A percentile compares a stretch with the other conserved stretches of the same genome.
These are phyloP conservation scores for Nakataea oryzae DNA, from an alignment of 2,329 filamentous ascomycete species.

Conservation along the genomic window DNA sequence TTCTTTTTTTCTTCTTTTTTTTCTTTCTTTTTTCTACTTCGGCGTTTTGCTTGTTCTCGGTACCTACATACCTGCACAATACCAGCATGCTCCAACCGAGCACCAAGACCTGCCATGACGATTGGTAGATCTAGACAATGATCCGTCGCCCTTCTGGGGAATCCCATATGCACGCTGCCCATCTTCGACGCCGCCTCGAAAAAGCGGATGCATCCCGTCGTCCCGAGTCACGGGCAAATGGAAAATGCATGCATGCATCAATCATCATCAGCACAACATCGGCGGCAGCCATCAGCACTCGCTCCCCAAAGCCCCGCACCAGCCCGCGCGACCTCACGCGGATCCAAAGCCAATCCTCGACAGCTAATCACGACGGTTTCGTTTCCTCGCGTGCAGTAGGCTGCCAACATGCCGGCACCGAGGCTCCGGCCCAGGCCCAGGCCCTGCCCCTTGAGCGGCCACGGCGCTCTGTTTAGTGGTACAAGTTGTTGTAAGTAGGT, in stretches of 20 bases:
- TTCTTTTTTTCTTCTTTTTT: not conserved
- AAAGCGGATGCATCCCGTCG: not conserved
- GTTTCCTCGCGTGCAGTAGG: not conserved
- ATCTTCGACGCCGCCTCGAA: no score
- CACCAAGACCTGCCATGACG: not conserved
- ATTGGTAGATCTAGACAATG: no score
- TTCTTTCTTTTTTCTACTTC: not conserved
- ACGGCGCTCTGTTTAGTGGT: no score
- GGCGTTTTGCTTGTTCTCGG: no score
- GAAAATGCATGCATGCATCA: not conserved
- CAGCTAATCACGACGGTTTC: not conserved
- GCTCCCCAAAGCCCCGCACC: no score
- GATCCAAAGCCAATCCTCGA: not conserved
- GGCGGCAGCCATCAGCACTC: not conserved
- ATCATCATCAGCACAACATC: not conserved
- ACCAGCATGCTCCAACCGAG: no score
- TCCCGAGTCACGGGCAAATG: no score
- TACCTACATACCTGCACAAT: no score
- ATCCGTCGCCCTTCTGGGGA: no score
- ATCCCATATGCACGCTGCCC: no score
- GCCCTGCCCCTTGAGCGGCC: no score
- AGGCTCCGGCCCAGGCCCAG: no score
- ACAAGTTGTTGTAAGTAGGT: not conserved
- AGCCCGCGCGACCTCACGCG: not conserved
- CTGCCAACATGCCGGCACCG: not conserved